Evolutionary conservation across 352 stramenopile genomes (phyloP).

Genomic region (Phytophthora pini): DNA sequence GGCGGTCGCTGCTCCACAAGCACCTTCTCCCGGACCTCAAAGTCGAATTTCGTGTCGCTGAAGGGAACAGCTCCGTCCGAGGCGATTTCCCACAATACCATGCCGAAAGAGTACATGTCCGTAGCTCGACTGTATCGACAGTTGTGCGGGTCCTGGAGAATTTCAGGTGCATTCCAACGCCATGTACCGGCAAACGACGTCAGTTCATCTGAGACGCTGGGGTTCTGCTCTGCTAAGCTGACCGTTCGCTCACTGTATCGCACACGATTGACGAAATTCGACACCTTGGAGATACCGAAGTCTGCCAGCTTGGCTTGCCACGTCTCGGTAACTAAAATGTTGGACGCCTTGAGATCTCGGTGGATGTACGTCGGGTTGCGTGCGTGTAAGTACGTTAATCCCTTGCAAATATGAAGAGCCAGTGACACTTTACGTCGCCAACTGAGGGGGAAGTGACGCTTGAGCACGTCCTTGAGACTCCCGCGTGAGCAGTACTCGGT

Average conservation of each 20-base stretch:
- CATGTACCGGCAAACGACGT: constrained; percentile 76
- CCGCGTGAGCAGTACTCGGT: constrained; percentile 73
- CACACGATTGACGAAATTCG: constrained; percentile 50
- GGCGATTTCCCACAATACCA: constrained; percentile 77
- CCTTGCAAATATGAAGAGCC: constrained; percentile 66
- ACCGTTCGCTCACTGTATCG: constrained; percentile 43
- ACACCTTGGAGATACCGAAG: constrained; percentile 61
- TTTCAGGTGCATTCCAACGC: constrained; percentile 76
- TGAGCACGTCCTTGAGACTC: constrained; percentile 78
- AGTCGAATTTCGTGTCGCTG: constrained; percentile 70
- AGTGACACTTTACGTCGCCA: constrained; percentile 70
- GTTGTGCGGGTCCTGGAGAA: constrained; percentile 70
- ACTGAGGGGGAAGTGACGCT: constrained; percentile 56
- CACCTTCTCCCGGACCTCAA: constrained; percentile 72
- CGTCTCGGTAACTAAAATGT: constrained; percentile 76
- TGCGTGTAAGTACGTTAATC: constrained; percentile 73
- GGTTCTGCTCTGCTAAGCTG: constrained; percentile 42
- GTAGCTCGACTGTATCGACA: constrained; percentile 67
- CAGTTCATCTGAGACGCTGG: constrained; percentile 56
- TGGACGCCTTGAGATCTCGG: constrained; percentile 75
- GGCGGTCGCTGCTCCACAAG: constrained; percentile 57
- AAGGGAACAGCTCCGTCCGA: constrained; percentile 70
- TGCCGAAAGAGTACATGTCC: constrained; percentile 81
- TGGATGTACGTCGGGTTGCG: constrained; percentile 81
- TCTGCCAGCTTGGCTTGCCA: constrained; percentile 75